Evolutionary conservation across 257 asterid species (phyloP).

Genomic region (Nicotiana obtusifolia): DNA sequence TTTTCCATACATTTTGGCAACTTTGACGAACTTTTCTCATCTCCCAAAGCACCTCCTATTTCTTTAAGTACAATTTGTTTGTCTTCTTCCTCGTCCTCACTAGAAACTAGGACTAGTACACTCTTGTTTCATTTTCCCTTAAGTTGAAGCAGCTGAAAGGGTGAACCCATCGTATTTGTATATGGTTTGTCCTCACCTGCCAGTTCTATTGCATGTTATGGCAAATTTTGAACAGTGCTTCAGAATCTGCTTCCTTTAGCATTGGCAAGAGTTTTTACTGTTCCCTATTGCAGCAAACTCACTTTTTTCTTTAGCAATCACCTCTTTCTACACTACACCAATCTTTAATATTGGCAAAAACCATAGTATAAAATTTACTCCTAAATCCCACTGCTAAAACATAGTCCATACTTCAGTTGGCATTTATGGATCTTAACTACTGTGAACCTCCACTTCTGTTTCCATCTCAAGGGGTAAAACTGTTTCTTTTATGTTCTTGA

Average conservation of each 20-base stretch:
- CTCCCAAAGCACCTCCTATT: conserved; percentile 37
- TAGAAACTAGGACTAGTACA: conserved; percentile 19
- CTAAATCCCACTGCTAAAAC: background rate
- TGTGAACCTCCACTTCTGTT: conserved; percentile 46
- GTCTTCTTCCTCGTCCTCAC: conserved; percentile 10
- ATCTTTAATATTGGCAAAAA: background rate
- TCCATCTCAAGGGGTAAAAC: conserved; percentile 45
- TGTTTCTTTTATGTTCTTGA: conserved; percentile 1
- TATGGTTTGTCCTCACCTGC: background rate
- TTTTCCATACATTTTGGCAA: background rate
- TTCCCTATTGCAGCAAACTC: background rate
- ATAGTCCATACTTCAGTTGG: too few species aligned
- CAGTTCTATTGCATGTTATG: background rate
- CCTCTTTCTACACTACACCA: background rate
- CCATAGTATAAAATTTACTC: background rate
- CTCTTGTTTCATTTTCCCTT: conserved; percentile 14
- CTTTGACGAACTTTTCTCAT: conserved; percentile 26
- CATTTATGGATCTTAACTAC: conserved; percentile 55
- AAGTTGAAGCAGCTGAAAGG: background rate
- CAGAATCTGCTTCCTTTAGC: background rate
- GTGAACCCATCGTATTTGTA: background rate
- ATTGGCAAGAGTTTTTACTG: background rate
- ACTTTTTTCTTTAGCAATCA: background rate
- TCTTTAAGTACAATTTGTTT: conserved; percentile 19
- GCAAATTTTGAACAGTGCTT: background rate